Evolutionary conservation across 2,329 filamentous ascomycete genomes (phyloP).

Genomic region (Alternaria postmessia): DNA sequence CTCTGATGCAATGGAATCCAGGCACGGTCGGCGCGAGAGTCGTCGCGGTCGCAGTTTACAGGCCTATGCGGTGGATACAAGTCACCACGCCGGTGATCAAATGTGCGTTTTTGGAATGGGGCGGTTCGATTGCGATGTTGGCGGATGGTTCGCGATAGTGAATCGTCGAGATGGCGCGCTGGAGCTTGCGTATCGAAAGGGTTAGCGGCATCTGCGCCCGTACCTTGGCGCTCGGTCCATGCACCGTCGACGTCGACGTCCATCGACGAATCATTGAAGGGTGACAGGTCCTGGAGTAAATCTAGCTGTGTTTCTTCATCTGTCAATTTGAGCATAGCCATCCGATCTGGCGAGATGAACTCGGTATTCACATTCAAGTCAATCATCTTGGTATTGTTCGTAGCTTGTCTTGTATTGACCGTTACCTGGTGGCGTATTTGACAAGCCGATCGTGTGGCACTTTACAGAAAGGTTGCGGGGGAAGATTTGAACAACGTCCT

Average conservation of each 20-base stretch:
- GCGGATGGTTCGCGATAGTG: slow-evolving; percentile 18
- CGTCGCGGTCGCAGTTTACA: slow-evolving; percentile 6
- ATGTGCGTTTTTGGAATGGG: slow-evolving; percentile 4
- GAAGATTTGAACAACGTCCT: neutral
- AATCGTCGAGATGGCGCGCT: slow-evolving; percentile 25
- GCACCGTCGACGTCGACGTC: slow-evolving; percentile 7
- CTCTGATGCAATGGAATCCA: slow-evolving; percentile 12
- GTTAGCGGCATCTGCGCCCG: slow-evolving; percentile 21
- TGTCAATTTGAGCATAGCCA: neutral
- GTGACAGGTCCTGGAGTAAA: neutral
- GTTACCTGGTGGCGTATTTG: neutral
- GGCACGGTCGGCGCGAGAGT: slow-evolving; percentile 6
- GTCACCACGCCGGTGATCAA: slow-evolving; percentile 8
- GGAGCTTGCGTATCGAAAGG: slow-evolving; percentile 18
- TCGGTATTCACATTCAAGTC: neutral
- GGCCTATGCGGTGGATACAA: neutral
- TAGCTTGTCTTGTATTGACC: neutral
- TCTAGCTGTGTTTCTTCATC: neutral
- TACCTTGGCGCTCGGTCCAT: slow-evolving; percentile 21
- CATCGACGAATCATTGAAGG: slow-evolving; percentile 7
- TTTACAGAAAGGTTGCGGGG: neutral
- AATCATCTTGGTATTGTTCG: neutral
- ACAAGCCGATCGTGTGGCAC: neutral
- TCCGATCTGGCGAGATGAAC: neutral
- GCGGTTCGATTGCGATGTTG: slow-evolving; percentile 24